Conservation (phyloP, 345 rosid genomes). For the Aegle marmelos region DNA sequence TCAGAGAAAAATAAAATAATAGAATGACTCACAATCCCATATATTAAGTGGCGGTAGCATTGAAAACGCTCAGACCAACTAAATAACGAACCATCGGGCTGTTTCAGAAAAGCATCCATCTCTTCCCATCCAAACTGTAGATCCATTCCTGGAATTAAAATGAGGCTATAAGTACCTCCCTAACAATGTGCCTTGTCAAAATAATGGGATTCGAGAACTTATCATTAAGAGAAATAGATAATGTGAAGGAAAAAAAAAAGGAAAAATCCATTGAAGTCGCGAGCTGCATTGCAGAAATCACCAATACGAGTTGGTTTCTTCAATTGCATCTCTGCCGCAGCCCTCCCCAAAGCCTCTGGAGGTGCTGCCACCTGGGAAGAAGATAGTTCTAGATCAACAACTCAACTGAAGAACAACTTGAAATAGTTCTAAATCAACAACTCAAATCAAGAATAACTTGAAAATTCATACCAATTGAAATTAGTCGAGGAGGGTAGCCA, state of each 20-base stretch:
- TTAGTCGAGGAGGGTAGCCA: neutral
- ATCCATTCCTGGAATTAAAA: conserved; percentile 69
- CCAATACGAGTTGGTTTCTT: conserved; percentile 84
- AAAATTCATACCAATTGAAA: neutral
- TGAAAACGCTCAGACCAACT: conserved; percentile 90
- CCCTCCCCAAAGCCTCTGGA: conserved; percentile 54
- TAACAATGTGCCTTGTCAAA: neutral
- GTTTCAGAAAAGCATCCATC: conserved; percentile 65
- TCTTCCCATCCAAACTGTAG: conserved; percentile 86
- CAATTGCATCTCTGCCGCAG: conserved; percentile 74
- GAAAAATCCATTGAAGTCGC: neutral
- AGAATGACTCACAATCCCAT: conserved; percentile 58
- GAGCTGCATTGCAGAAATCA: conserved; percentile 18
- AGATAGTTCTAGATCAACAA: conserved; percentile 16
- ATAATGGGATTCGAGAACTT: neutral
- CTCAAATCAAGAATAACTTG: neutral
- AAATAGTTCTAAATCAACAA: conserved; percentile 17
- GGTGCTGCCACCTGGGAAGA: conserved; percentile 77
- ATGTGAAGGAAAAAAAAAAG: neutral
- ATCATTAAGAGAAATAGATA: neutral
- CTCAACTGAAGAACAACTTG: too few relatives aligned
- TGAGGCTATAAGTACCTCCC: neutral
- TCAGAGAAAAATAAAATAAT: neutral
- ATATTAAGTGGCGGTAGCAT: conserved; percentile 63
- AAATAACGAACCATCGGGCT: conserved; percentile 81